A percentile compares a stretch with the other conserved stretches of the same genome.
phyloP scores from a whole-genome alignment of 352 stramenopile species.

The Thalassiosira hispida region DNA sequence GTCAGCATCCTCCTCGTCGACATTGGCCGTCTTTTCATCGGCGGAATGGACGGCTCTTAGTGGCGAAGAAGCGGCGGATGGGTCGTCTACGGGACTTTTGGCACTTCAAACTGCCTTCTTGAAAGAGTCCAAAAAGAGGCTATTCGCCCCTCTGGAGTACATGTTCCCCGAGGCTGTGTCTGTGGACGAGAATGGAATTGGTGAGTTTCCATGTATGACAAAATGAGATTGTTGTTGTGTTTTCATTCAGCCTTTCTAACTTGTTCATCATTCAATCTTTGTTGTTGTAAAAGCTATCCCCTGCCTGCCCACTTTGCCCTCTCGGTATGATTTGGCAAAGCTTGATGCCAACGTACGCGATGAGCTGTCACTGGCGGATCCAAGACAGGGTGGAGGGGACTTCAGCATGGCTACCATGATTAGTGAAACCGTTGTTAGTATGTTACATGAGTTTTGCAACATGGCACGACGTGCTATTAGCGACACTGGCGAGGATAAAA shows the following conservation, averaged over 20 bases:
- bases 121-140: slow-evolving; percentile 62
- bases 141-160: slow-evolving; percentile 75
- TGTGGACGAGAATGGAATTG: slow-evolving; percentile 74
- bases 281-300: too few relatives aligned
- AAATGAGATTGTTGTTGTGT: too few relatives aligned
- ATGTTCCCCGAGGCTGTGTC: slow-evolving; percentile 79
- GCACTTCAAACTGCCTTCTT: slow-evolving; percentile 73
- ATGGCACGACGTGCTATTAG: slow-evolving; percentile 67
- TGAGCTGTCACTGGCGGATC: slow-evolving; percentile 78
- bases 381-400: slow-evolving; percentile 77
- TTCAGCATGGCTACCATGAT: slow-evolving; percentile 79
- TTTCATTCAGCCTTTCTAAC: too few relatives aligned
- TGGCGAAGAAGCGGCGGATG: slow-evolving; percentile 43
- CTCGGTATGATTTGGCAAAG: slow-evolving; percentile 79
- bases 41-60: slow-evolving; percentile 71
- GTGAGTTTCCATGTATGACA: too few relatives aligned
- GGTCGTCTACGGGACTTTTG: slow-evolving; percentile 56
- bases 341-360: slow-evolving; percentile 77
- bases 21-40: slow-evolving; percentile 70
- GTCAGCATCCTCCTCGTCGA: slow-evolving; percentile 40
- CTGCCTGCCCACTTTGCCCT: slow-evolving; percentile 65
- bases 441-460: slow-evolving; percentile 74
- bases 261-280: too few relatives aligned
- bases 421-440: slow-evolving; percentile 68
- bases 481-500: slow-evolving; percentile 55